Evolutionary conservation across 805 yeast species (phyloP).

Genomic region (Yarrowia divulgata): DNA sequence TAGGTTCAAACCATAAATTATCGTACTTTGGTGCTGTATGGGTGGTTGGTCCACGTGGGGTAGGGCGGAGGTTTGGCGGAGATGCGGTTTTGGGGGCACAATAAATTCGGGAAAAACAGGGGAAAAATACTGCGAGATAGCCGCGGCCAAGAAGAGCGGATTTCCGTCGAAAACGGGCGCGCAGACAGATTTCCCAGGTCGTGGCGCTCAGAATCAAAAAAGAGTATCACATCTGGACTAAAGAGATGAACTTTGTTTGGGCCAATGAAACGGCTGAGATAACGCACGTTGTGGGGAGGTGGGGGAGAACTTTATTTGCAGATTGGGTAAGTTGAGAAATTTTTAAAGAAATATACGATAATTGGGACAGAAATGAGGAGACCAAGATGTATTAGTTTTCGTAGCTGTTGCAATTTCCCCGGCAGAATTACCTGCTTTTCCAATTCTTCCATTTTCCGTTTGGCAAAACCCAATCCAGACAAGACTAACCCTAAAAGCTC

Average conservation of each 20-base stretch:
- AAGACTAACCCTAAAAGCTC: too few relatives aligned
- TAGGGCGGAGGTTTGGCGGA: neutral
- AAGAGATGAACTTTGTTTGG: slow-evolving; percentile 8
- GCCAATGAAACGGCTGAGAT: slow-evolving; percentile 33
- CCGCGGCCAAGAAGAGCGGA: neutral
- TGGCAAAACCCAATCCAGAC: too few relatives aligned
- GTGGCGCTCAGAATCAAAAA: neutral
- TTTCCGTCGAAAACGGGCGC: too few relatives aligned
- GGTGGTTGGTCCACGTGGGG: slow-evolving; percentile 6
- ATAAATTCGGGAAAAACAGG: neutral
- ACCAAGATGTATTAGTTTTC: too few relatives aligned
- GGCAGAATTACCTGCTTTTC: too few relatives aligned
- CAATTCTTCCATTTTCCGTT: too few relatives aligned
- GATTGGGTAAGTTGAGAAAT: too few relatives aligned
- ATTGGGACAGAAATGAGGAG: neutral
- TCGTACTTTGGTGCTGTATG: slow-evolving; percentile 31
- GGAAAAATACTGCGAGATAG: neutral
- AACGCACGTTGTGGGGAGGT: slow-evolving; percentile 12
- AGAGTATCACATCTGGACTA: neutral
- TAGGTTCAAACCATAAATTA: neutral
- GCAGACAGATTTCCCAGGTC: neutral
- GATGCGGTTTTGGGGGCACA: too few relatives aligned
- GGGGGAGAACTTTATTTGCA: neutral
- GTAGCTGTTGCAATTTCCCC: too few relatives aligned
- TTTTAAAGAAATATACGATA: too few relatives aligned